Percentiles rank a stretch among this genome's conserved stretches.
Evolutionary conservation across 2,329 filamentous ascomycete genomes (phyloP).

Genomic region (Xylaria sp.): DNA sequence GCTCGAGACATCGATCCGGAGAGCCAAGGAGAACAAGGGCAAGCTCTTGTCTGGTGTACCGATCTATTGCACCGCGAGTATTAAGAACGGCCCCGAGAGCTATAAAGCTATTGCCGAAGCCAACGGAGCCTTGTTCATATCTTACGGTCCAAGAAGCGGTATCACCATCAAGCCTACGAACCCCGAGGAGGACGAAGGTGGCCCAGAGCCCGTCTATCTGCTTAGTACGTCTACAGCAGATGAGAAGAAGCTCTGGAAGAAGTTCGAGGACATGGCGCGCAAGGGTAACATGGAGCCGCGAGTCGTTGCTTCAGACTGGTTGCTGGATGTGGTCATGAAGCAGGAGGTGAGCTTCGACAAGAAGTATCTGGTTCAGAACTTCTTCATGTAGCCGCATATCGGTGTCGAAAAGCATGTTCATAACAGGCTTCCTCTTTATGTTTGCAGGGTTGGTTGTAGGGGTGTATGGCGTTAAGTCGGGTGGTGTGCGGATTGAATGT

Average conservation of each 20-base stretch:
- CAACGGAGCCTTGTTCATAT: slow-evolving; percentile 78
- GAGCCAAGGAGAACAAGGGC: slow-evolving; percentile 71
- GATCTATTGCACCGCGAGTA: slow-evolving; percentile 77
- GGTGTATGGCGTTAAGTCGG: slow-evolving; percentile 15
- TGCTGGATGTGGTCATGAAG: slow-evolving; percentile 82
- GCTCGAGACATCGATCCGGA: slow-evolving; percentile 60
- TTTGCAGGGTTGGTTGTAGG: not conserved
- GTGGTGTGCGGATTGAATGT: not conserved
- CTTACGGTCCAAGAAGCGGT: slow-evolving; percentile 70
- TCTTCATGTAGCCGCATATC: slow-evolving; percentile 30
- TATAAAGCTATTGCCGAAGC: slow-evolving; percentile 81
- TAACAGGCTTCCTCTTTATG: slow-evolving; percentile 1
- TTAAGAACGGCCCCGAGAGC: slow-evolving; percentile 75
- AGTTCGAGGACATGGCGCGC: slow-evolving; percentile 73
- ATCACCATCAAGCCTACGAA: slow-evolving; percentile 60
- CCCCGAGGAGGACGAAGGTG: slow-evolving; percentile 55
- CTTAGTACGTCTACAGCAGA: slow-evolving; percentile 62
- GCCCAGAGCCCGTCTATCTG: slow-evolving; percentile 72
- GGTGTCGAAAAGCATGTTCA: not conserved
- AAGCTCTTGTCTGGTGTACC: slow-evolving; percentile 69
- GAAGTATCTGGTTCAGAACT: slow-evolving; percentile 52
- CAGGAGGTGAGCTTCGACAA: slow-evolving; percentile 69
- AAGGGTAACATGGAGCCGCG: slow-evolving; percentile 74
- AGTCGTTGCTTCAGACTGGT: slow-evolving; percentile 82
- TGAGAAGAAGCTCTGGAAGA: slow-evolving; percentile 71